phyloP scores from a whole-genome alignment of 208 protist genomes.

The Leishmania mexicana region DNA sequence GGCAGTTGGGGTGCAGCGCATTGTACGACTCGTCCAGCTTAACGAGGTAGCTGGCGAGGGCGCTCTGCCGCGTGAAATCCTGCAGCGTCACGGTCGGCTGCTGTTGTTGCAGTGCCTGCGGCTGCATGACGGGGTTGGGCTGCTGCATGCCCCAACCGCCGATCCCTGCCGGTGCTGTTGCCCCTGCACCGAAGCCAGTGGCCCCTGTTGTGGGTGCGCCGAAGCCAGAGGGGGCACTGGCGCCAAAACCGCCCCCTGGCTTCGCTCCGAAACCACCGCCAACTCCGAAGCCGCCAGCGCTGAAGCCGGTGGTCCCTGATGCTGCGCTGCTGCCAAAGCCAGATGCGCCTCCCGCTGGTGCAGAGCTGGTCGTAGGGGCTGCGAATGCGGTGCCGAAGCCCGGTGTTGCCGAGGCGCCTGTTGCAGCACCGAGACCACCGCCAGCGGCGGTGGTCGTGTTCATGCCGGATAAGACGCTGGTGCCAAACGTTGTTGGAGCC shows the following conservation, averaged over 20 bases:
- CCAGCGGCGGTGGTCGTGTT: not conserved
- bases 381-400: not conserved
- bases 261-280: slow-evolving; percentile 7
- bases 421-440: not conserved
- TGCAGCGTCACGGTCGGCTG: slow-evolving; percentile 32
- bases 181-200: slow-evolving; percentile 19
- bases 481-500: slow-evolving; percentile 17
- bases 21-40: slow-evolving; percentile 75
- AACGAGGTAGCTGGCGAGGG: slow-evolving; percentile 62
- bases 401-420: not conserved
- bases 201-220: slow-evolving; percentile 6
- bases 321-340: not conserved
- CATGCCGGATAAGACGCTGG: slow-evolving; percentile 9
- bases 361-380: not conserved
- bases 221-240: slow-evolving; percentile 9
- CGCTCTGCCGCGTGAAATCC: slow-evolving; percentile 53
- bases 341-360: not conserved
- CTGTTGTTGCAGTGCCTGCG: not conserved
- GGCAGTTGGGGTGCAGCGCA: slow-evolving; percentile 62
- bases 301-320: not conserved
- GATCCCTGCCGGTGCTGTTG: slow-evolving; percentile 1
- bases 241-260: not conserved
- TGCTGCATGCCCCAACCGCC: slow-evolving; percentile 12
- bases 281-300: not conserved
- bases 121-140: not conserved